Conservation (phyloP, 2,329 filamentous ascomycete species). For the Exophiala oligosperma region DNA sequence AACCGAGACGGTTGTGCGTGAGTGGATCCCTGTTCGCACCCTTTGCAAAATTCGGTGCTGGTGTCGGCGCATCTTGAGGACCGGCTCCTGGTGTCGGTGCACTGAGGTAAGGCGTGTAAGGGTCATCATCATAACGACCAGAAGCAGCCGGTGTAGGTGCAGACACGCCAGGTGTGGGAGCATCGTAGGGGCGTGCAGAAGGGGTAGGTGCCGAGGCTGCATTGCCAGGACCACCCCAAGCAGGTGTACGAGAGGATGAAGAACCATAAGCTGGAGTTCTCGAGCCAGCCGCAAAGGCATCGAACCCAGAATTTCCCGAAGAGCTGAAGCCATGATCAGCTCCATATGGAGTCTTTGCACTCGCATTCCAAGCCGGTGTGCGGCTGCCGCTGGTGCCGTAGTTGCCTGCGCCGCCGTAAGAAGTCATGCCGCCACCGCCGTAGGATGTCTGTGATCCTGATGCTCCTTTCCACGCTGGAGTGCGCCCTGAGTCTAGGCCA, state of each 20-base stretch:
- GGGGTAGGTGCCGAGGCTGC: constrained; percentile 33
- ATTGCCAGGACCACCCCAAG: constrained; percentile 36
- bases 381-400: constrained; percentile 52
- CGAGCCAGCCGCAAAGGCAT: constrained; percentile 66
- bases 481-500: constrained; percentile 40
- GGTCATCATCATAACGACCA: constrained; percentile 46
- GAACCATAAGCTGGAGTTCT: constrained; percentile 76
- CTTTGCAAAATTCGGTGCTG: constrained; percentile 38
- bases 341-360: constrained; percentile 66
- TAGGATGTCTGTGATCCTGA: constrained; percentile 58
- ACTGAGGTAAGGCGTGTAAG: constrained; percentile 48
- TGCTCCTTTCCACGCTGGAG: constrained; percentile 58
- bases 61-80: constrained; percentile 50
- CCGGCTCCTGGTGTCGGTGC: constrained; percentile 47
- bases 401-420: constrained; percentile 65
- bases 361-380: constrained; percentile 73
- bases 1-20: constrained; percentile 22
- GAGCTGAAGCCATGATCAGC: constrained; percentile 57
- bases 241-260: constrained; percentile 50
- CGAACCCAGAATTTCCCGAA: constrained; percentile 67
- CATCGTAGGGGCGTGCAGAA: constrained; percentile 60
- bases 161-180: constrained; percentile 68
- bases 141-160: constrained; percentile 71
- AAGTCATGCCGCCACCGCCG: constrained; percentile 64
- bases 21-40: constrained; percentile 26